phyloP scores from a whole-genome alignment of 169 alveolate genomes.

The Plasmodium cynomolgi region DNA sequence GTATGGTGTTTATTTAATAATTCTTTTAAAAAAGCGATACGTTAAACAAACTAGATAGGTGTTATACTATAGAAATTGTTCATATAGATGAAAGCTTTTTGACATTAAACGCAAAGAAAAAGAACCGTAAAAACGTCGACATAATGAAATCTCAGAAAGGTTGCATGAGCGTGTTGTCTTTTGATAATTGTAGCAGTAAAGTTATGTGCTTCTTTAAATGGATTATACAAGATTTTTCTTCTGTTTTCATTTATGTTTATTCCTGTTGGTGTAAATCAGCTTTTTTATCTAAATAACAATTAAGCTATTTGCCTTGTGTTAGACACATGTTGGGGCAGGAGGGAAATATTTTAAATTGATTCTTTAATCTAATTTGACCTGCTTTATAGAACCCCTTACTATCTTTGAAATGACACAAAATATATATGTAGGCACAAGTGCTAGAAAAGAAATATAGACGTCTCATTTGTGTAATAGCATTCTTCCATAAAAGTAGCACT shows the following conservation, averaged over 20 bases:
- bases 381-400: background rate
- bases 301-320: background rate
- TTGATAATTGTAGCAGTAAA: background rate
- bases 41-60: background rate
- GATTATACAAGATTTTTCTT: background rate
- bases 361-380: background rate
- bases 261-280: background rate
- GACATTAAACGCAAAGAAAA: background rate
- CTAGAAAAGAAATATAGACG: background rate
- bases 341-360: background rate
- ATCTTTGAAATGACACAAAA: background rate
- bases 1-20: background rate
- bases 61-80: constrained; percentile 3
- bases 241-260: background rate
- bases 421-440: background rate
- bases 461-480: background rate
- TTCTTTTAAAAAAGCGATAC: background rate
- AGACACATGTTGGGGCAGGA: background rate
- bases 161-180: background rate
- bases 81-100: background rate
- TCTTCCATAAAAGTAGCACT: background rate
- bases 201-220: background rate
- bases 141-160: background rate
- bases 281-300: background rate
- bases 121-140: background rate